Evolutionary conservation across 2,329 filamentous ascomycete species (phyloP), one percentile per base, ranked within the genome.

Genomic region (Ophiocordyceps polyrhachis-furcata): DNA sequence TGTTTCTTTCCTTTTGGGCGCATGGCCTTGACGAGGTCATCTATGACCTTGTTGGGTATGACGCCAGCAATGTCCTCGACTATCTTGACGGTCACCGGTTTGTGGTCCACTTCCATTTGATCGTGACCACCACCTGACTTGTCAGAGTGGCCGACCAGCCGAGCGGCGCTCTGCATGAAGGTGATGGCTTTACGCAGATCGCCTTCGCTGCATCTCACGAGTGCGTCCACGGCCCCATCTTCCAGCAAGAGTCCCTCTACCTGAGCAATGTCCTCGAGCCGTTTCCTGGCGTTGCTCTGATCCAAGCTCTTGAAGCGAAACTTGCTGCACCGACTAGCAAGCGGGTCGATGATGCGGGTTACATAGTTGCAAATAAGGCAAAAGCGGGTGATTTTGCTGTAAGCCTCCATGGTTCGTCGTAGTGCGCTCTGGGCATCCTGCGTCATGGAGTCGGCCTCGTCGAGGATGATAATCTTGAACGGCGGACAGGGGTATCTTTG

Each of bases 311-410:
- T 98, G 74, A 98, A 99, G 29, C 91, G 74, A 60, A 98, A 98
- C 64, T 98, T 98, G 63, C 80, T 87, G 67, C 91, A 99, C 54
- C 91, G 75, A 60, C 79, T 87, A 1, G 91, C 91, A 20, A 99
- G 67, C 7, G 91, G 93, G 58, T 98, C 91, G 56, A 98, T 98
- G 58, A 99, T 98, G 47, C 91, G 73, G 4, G 91, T 96, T 41
- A 98, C 91, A 56, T 98, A 98, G 65, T 99, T 99, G 66, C 93
- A 98, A 47, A 96, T 89, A 40, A 99, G 70, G 58, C 91, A 96
- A 63, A 99, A 98, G 14, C 91, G 75, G 2, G 91, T 99, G 63
- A 96, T 95, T 56, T 87, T 88, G 61, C 77, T 84, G 63, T 96
- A 96, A 41, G 87, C 93, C 66, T 99, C 91, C 91, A 99, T 99